Evolutionary conservation across 371 early-diverging fungal genomes (phyloP).

Genomic region (Phascolomyces articulosus): DNA sequence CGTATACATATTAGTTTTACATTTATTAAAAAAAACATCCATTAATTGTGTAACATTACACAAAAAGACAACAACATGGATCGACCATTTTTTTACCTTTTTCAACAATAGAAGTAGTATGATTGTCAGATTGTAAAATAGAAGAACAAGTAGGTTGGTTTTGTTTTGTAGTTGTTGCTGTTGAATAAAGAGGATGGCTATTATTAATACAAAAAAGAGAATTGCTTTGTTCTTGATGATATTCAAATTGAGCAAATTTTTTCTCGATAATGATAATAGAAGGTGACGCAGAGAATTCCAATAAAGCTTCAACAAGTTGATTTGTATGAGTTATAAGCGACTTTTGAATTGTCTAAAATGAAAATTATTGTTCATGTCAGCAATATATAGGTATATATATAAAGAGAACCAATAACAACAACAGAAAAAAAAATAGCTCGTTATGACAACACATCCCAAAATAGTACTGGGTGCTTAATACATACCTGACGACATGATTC

Average conservation of each 20-base stretch:
- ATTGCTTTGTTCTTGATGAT: not conserved
- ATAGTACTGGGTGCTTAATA: not conserved
- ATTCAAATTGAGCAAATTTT: conserved; percentile 4
- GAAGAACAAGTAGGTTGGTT: not conserved
- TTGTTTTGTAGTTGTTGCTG: not conserved
- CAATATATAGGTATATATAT: no score
- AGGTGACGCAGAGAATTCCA: conserved; percentile 16
- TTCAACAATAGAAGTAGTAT: not conserved
- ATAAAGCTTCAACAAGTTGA: conserved; percentile 19
- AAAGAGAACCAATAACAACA: no score
- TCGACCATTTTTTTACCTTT: not conserved
- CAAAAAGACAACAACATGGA: not conserved
- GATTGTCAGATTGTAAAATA: not conserved
- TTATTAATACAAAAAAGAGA: not conserved
- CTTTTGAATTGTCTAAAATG: conserved; percentile 1
- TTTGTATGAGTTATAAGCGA: conserved; percentile 16
- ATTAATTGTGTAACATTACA: conserved; percentile 5
- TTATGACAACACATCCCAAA: not conserved
- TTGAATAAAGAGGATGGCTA: no score
- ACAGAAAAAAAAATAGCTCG: not conserved
- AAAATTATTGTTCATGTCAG: no score
- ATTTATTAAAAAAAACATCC: not conserved
- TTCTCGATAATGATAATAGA: conserved; percentile 9
- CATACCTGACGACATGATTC: not conserved
- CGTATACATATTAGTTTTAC: not conserved